These are phyloP conservation scores for Globisporangium parvum DNA, from an alignment of 352 stramenopile species.

Conservation along the genomic window DNA sequence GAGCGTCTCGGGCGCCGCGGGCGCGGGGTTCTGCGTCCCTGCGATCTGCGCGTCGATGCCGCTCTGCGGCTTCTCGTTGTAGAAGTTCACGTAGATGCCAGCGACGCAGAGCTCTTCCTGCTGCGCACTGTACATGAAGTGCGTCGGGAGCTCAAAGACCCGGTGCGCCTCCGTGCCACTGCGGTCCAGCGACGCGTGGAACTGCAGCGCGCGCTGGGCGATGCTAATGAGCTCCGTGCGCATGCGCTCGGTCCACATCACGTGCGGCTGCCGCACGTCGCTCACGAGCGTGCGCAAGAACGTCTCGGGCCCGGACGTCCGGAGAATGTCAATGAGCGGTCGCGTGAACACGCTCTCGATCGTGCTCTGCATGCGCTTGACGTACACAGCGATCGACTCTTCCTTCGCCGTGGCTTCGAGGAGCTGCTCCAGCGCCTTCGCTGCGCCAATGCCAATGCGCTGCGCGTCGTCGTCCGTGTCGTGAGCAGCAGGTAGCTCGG, in stretches of 20 bases:
- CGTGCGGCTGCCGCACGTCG: slow-evolving; percentile 72
- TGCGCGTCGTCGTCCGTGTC: slow-evolving; percentile 38
- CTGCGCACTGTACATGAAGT: slow-evolving; percentile 80
- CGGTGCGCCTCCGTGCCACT: slow-evolving; percentile 53
- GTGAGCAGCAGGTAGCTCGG: not conserved
- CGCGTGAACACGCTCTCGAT: slow-evolving; percentile 81
- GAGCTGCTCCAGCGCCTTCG: slow-evolving; percentile 67
- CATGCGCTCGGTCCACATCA: slow-evolving; percentile 87
- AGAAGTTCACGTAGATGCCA: slow-evolving; percentile 87
- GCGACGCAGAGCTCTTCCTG: slow-evolving; percentile 81
- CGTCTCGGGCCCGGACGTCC: slow-evolving; percentile 45
- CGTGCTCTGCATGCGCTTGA: slow-evolving; percentile 77
- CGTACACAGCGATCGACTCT: slow-evolving; percentile 67
- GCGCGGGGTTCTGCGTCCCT: slow-evolving; percentile 43
- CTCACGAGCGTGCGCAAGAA: slow-evolving; percentile 68
- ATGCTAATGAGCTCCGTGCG: slow-evolving; percentile 67
- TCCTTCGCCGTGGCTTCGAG: slow-evolving; percentile 62
- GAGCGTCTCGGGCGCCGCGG: not conserved
- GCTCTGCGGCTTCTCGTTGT: slow-evolving; percentile 79
- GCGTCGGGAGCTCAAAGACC: slow-evolving; percentile 63
- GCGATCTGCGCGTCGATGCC: slow-evolving; percentile 72
- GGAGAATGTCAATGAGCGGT: slow-evolving; percentile 69
- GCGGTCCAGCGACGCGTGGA: slow-evolving; percentile 53
- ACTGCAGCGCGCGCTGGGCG: slow-evolving; percentile 61
- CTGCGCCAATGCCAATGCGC: slow-evolving; percentile 62